These are phyloP conservation scores for Suhomyces canberraensis DNA, from an alignment of 805 yeast species.

Conservation along the genomic window DNA sequence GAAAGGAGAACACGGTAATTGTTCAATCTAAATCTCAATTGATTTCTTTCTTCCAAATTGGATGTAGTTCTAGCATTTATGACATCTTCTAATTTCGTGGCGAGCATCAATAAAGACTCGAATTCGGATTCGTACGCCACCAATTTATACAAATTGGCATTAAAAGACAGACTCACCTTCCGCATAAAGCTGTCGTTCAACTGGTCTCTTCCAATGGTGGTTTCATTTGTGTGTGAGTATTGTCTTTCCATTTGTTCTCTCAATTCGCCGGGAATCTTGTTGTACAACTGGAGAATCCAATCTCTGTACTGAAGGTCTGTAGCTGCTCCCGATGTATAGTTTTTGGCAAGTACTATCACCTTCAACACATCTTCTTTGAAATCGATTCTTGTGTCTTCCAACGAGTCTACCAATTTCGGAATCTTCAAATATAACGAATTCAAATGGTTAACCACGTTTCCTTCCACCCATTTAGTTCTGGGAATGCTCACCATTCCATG, in stretches of 20 bases:
- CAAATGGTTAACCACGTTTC: constrained; percentile 25
- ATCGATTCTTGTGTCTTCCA: constrained; percentile 60
- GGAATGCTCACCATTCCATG: constrained; percentile 76
- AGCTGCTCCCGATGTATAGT: constrained; percentile 29
- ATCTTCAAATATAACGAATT: constrained; percentile 49
- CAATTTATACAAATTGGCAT: constrained; percentile 48
- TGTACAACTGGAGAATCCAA: constrained; percentile 61
- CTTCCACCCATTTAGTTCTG: constrained; percentile 41
- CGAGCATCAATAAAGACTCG: constrained; percentile 45
- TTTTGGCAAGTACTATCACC: constrained; percentile 49
- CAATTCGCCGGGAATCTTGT: constrained; percentile 40
- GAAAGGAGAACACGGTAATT: constrained; percentile 19
- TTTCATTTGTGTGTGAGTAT: constrained; percentile 17
- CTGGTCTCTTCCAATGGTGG: constrained; percentile 26
- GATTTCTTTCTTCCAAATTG: constrained; percentile 12
- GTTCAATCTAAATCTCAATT: constrained; percentile 19
- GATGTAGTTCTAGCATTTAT: constrained; percentile 37
- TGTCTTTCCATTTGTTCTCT: constrained; percentile 31
- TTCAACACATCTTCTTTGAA: constrained; percentile 63
- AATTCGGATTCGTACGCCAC: constrained; percentile 58
- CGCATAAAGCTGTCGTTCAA: constrained; percentile 45
- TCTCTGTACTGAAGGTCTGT: constrained; percentile 47
- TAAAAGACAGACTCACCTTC: constrained; percentile 49
- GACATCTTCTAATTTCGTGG: constrained; percentile 56
- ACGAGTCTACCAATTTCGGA: constrained; percentile 54